Base-by-base conservation (phyloP, 139 green algal genomes). In the Coelastrella sp. region DNA sequence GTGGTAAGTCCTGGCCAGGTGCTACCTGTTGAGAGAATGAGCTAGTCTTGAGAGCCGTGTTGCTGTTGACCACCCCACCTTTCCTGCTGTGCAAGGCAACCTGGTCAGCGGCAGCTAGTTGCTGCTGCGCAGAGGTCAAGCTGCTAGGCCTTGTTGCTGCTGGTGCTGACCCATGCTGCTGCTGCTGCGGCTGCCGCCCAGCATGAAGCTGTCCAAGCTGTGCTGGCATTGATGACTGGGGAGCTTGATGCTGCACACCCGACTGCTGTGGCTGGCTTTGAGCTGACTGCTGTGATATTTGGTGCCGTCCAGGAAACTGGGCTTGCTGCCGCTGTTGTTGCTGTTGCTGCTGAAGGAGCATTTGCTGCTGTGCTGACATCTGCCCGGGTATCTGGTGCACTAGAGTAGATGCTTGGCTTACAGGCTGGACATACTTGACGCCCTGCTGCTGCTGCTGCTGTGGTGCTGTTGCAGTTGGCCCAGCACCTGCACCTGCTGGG, bases 361-460 rank as follows among this genome's bases (percentile, higher is more conserved):
- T 19, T 32, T 50, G 35, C 59, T 83, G 76, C 38, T 83, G 76
- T 23, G 59, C 53, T 38, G 72, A 57, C 57, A 40, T 37, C n/a
- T 37, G 48, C 2, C 35, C 17, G 2, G 66, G 53, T 45, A 74
- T 53, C 53, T 83, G 75, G 4, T 53, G 57, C 40, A 27, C n/a
- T n/a, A 53, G 38, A 7, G 25, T n/a, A 43, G 27, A 23, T 59
- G 23, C 8, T 23, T 83, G 76, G 13, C n/a, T 59, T 35, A 83
- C 30, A 60, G 32, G 35, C 38, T 83, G 76, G 37, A 13, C 35
- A 51, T 35, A 53, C 75, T 69, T 50, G 30, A 69, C 30, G 6
- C 15, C 30, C 72, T 81, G 72, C 50, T 63, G 72, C 11, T 81
- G 73, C 45, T 67, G 73, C 69, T 79, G 69, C 73, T 81, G 73